Evolutionary conservation across 2,329 filamentous ascomycete species (phyloP).

Genomic region (Davidsoniella neocaledoniae): DNA sequence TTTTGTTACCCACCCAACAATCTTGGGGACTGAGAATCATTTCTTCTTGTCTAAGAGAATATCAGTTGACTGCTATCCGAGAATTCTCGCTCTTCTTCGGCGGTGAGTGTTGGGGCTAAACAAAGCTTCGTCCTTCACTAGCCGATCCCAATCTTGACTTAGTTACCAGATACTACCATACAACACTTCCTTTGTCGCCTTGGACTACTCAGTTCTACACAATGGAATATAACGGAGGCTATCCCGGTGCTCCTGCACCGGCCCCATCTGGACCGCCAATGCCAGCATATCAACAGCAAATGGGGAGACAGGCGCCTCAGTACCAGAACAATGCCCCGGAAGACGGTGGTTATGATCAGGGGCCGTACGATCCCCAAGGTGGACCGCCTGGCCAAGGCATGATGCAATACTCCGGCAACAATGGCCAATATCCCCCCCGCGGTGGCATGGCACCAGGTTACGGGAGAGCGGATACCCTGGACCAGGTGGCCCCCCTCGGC

Average conservation of each 20-base stretch:
- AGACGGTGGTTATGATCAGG: slow-evolving; percentile 28
- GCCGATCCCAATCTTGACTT: too few relatives aligned
- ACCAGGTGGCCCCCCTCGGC: slow-evolving; percentile 2
- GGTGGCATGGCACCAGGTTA: slow-evolving; percentile 14
- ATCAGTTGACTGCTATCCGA: too few relatives aligned
- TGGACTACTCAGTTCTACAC: not conserved
- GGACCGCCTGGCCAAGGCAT: slow-evolving; percentile 24
- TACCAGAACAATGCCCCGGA: slow-evolving; percentile 32
- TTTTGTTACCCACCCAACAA: too few relatives aligned
- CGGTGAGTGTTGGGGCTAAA: too few relatives aligned
- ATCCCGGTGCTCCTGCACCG: slow-evolving; percentile 6
- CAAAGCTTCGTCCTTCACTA: too few relatives aligned
- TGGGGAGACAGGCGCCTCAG: slow-evolving; percentile 26
- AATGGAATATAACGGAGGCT: slow-evolving; percentile 10
- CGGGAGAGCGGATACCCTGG: slow-evolving; percentile 5
- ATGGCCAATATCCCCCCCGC: slow-evolving; percentile 24
- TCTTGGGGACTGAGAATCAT: too few relatives aligned
- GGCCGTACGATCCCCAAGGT: slow-evolving; percentile 26
- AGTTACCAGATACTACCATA: not conserved
- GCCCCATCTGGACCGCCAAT: slow-evolving; percentile 3
- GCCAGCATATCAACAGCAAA: not conserved
- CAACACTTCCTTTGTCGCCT: not conserved
- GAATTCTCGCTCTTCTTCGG: too few relatives aligned
- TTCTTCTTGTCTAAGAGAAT: too few relatives aligned
- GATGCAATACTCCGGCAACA: slow-evolving; percentile 25